These are phyloP conservation scores for Beta vulgaris DNA, from an alignment of 148 eudicot genomes.

Conservation along the genomic window DNA sequence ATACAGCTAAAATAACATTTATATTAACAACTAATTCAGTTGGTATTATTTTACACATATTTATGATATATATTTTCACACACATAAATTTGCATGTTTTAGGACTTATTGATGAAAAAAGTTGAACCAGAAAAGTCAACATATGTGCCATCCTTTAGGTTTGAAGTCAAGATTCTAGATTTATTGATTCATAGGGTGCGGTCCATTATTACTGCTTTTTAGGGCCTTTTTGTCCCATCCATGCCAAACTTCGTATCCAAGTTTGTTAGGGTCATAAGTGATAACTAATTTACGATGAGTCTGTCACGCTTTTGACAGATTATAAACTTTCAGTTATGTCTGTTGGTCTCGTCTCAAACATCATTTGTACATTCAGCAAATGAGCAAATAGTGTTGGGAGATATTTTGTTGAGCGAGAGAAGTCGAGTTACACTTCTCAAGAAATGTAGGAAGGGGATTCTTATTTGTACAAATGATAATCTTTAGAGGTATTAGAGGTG, in stretches of 20 bases:
- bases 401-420: too few species aligned
- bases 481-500: too few species aligned
- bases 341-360: constrained; percentile 7
- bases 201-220: not conserved
- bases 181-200: not conserved
- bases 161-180: not conserved
- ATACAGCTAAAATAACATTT: too few species aligned
- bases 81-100: constrained; percentile 1
- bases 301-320: not conserved
- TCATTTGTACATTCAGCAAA: too few species aligned
- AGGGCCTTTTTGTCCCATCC: too few species aligned
- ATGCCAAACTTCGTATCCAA: not conserved
- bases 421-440: too few species aligned
- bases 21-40: too few species aligned
- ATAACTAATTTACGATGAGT: not conserved
- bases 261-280: not conserved
- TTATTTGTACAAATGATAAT: too few species aligned
- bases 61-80: too few species aligned
- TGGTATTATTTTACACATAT: too few species aligned
- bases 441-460: too few species aligned
- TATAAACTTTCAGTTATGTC: not conserved
- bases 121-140: not conserved
- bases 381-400: too few species aligned
- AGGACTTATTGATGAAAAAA: not conserved
- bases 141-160: not conserved